Evolutionary conservation across 345 rosid species (phyloP), one percentile per base, ranked within the genome.

Genomic region (Linum lewisii): DNA sequence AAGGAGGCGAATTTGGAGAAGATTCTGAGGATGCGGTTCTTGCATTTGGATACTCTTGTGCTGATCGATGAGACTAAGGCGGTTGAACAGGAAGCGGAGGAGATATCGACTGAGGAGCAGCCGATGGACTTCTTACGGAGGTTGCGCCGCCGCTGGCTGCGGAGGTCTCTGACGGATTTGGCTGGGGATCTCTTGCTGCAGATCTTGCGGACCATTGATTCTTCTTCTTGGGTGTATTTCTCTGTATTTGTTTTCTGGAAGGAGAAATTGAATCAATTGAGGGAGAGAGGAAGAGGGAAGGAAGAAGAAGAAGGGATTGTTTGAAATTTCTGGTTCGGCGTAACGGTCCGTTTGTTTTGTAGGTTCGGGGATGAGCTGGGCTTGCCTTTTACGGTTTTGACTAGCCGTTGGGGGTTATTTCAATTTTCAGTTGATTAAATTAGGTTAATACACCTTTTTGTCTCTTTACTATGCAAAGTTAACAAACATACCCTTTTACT

Each of bases 301-400:
- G 9, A 24, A 63, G 24, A 23, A 42, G 23, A 25, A 54, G 29
- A 65, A 57, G 49, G 38, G 23, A 51, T 5, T 22, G 29, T 21
- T 68, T 86, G 81, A 54, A 76, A 86, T 78, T 32, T 66, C 54
- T 38, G 89, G 82, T 51, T 79, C 78, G 90, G 95, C 14, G 63
- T 54, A 90, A 90, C 94, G 97, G 90, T 82, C 72, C 62, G 29
- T 38, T 49, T 45, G 47, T 25, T 11, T 42, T 42, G 15, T 62
- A 61, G 90, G 93, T 72, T 80, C 79, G 87, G 90, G 59, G 47
- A 42, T 42, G 47, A 42, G 13, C 47, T 42, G 47, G 47, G 47
- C 15, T 16, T 42, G 47, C 18, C 47, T 42, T 11, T 11, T 42
- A 11, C 14, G 47, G 47, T 42, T 16, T 42, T 42, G 47, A 42